Evolutionary conservation across 768 basidiomycete genomes (phyloP).

Genomic region (Jaapia argillacea): DNA sequence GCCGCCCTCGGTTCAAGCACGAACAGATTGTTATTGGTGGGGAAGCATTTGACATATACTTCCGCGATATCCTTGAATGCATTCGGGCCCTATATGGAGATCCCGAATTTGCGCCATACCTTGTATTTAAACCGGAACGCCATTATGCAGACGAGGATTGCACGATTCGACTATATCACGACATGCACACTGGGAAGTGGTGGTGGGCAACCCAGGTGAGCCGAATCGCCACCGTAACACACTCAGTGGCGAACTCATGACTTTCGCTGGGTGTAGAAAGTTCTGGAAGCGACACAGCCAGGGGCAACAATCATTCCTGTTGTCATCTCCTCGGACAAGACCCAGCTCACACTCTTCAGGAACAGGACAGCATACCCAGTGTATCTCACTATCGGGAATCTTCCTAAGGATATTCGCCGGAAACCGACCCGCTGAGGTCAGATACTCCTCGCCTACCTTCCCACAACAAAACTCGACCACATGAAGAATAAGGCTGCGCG

Average conservation of each 20-base stretch:
- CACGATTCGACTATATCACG: conserved; percentile 1
- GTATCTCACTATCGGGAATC: conserved; percentile 22
- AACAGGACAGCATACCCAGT: conserved; percentile 22
- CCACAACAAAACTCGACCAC: conserved; percentile 8
- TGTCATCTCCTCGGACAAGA: conserved; percentile 22
- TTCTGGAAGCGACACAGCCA: background rate
- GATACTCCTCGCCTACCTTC: conserved; percentile 20
- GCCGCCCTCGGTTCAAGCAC: background rate
- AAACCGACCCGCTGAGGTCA: conserved; percentile 9
- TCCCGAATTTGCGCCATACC: background rate
- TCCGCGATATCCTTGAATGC: conserved; percentile 4
- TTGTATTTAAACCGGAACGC: conserved; percentile 5
- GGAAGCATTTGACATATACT: background rate
- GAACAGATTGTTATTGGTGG: background rate
- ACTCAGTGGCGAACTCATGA: no score
- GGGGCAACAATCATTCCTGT: conserved; percentile 17
- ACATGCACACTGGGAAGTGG: conserved; percentile 11
- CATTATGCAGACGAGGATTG: conserved; percentile 2
- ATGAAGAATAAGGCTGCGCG: conserved; percentile 6
- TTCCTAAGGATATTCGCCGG: conserved; percentile 12
- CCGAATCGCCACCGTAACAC: background rate
- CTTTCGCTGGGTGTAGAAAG: background rate
- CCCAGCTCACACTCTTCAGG: conserved; percentile 16
- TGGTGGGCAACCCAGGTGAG: conserved; percentile 12
- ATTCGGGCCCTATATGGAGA: conserved; percentile 2